These are phyloP conservation scores for Venturia pyrina DNA, from an alignment of 2,329 filamentous ascomycete species.

Conservation along the genomic window DNA sequence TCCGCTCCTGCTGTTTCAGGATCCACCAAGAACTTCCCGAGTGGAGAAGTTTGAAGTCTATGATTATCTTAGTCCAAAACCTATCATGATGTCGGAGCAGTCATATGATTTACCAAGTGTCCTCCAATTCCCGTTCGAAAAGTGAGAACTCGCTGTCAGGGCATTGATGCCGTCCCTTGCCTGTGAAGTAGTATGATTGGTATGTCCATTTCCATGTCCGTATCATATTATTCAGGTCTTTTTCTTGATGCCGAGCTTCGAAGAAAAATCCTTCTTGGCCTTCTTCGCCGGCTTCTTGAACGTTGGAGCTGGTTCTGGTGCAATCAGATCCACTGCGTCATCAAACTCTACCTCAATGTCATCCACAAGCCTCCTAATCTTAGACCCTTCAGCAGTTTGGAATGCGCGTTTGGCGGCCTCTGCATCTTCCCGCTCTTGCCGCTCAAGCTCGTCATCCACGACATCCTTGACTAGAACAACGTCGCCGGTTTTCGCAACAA, in stretches of 20 bases:
- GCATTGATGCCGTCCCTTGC: not conserved
- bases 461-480: conserved; percentile 48
- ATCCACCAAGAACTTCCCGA: not conserved
- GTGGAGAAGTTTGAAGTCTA: not conserved
- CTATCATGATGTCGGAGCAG: not conserved
- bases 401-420: conserved; percentile 75
- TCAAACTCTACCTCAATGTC: conserved; percentile 22
- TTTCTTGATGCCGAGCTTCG: conserved; percentile 78
- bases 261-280: conserved; percentile 66
- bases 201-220: not conserved
- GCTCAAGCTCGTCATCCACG: conserved; percentile 45
- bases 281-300: conserved; percentile 73
- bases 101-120: not conserved
- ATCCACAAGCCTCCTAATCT: conserved; percentile 20
- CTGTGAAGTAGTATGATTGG: not conserved
- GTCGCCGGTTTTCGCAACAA: conserved; percentile 56
- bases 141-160: not conserved
- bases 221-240: conserved; percentile 32
- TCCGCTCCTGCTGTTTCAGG: too few relatives aligned
- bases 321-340: conserved; percentile 25
- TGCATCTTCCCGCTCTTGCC: conserved; percentile 70
- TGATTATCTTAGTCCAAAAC: not conserved
- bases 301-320: conserved; percentile 45
- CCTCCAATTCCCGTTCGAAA: not conserved
- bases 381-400: conserved; percentile 41